phyloP scores from a whole-genome alignment of 805 yeast species.

The Yarrowia osloensis region DNA sequence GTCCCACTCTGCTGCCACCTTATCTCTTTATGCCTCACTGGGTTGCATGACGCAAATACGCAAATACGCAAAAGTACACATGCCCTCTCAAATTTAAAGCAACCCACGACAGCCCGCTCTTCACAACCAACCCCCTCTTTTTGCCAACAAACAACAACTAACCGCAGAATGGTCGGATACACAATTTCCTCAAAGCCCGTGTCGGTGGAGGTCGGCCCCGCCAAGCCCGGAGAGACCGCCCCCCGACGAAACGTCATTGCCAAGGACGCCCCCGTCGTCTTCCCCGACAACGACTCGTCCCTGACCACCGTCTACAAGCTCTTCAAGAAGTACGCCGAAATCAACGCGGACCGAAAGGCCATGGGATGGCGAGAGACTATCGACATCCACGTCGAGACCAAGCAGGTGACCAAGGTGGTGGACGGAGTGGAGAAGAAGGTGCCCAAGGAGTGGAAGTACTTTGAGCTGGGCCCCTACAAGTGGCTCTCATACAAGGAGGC shows the following conservation, averaged over 20 bases:
- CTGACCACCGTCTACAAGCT: constrained; percentile 72
- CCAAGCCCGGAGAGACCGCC: constrained; percentile 43
- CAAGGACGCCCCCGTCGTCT: constrained; percentile 47
- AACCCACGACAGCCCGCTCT: neutral
- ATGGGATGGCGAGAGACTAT: constrained; percentile 79
- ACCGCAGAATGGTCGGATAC: constrained; percentile 26
- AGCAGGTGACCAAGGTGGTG: constrained; percentile 68
- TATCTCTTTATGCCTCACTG: constrained; percentile 18
- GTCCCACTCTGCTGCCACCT: neutral
- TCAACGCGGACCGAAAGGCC: constrained; percentile 55
- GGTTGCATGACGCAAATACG: neutral
- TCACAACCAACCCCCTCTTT: neutral
- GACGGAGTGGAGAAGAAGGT: constrained; percentile 73
- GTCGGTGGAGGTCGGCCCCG: constrained; percentile 43
- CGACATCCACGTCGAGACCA: constrained; percentile 75
- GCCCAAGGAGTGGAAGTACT: constrained; percentile 86
- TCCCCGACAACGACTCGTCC: constrained; percentile 61
- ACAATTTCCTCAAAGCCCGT: constrained; percentile 30
- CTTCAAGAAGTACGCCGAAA: constrained; percentile 59
- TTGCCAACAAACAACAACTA: neutral
- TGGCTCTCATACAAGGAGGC: constrained; percentile 65
- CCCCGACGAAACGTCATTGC: constrained; percentile 42
- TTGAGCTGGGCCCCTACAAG: constrained; percentile 73
- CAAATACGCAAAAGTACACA: neutral
- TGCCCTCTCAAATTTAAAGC: neutral